Base-by-base conservation (phyloP, 345 rosid species). In the Syzygium grande region DNA sequence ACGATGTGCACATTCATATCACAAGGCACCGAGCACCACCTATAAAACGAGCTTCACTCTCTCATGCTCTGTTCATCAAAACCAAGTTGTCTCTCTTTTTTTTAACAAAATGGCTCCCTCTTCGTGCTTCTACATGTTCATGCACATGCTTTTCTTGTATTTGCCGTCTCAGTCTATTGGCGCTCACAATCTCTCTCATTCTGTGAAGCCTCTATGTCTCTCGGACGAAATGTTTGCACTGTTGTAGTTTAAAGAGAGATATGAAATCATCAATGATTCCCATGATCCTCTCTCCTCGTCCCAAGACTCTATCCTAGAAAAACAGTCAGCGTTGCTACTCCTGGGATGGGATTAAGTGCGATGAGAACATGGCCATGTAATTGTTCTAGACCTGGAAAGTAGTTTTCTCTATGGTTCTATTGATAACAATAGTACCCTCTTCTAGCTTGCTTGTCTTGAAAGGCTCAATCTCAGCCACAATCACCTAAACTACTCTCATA, bases 261-360 rank as follows among this genome's bases (percentile, higher is more conserved):
- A 53, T 7, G 2, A 49, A 34, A 77, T 86, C 19, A 10, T n/a
- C 51, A 14, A 34, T 29, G 11, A n/a, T 41, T 41, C 9, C 4
- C 22, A 27, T 43, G 25, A 17, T 58, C 61, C 86, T 84, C 41
- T 84, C 46, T 38, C 68, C 68, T 7, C 22, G 84, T 84, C 86
- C 89, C 61, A 87, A 84, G 86, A 63, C 68, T 22, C 54, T 52
- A 25, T 85, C 84, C 7, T 88, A 87, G 89, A 56, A 63, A 21
- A 49, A 43, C 3, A 51, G 52, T n/a, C 52, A 16, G 27, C 34
- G 65, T 43, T 86, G 84, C 84, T 73, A 84, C 58, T 80, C 51
- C 13, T 88, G 86, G 84, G 84, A 84, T 59, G 89, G 86, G 27
- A 84, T 88, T 19, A 19, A 6, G 38, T 88, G 87, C 46, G 84